Evolutionary conservation across 192 early-diverging fungal species (phyloP), one percentile per base, ranked within the genome.

Genomic region (Podila epigama): DNA sequence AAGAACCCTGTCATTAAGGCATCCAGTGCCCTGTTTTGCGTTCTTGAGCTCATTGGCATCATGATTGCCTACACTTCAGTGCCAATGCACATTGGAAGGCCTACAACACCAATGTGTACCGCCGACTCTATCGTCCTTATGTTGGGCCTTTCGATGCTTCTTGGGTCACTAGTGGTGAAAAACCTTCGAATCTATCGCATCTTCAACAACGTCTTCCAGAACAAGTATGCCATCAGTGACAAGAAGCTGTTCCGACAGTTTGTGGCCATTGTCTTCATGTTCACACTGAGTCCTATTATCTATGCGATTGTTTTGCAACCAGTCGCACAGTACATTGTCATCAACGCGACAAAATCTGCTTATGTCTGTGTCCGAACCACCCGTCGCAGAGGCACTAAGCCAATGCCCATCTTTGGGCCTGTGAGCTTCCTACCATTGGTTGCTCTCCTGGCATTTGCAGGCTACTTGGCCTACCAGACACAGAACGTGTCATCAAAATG

Each of bases 161-260:
- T 62, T 0, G 39, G 39, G 40, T 39, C 60, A 11, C 28, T 62
- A 9, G 60, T 63, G 51, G 48, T 63, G 50, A 63, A 63, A 51
- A 63, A 63, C 27, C 32, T 52, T 6, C 50, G 62, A 9, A 51
- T 63, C 51, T 63, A 63, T 27, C 31, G 51, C 6, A 63, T 63
- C 25, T 51, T 63, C 33, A 53, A 51, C 20, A 63, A 63, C 51
- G 51, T 53, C 33, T 63, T 51, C 51, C 32, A 41, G n/a, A 63
- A 53, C 62, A 63, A 63, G 51, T 52, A 52, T 10, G 51, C 36
- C 22, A 63, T 63, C 50, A 52, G 22, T 8, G 51, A 63, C 11
- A 20, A 1, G 22, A 41, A 52, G 12, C 62, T 63, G 1, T 41
- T 63, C 35, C 51, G 50, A 25, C 62, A 63, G 10, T 33, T 41